These are phyloP conservation scores for Colletotrichum sp. DNA, from an alignment of 2,329 filamentous ascomycete species.

Conservation along the genomic window DNA sequence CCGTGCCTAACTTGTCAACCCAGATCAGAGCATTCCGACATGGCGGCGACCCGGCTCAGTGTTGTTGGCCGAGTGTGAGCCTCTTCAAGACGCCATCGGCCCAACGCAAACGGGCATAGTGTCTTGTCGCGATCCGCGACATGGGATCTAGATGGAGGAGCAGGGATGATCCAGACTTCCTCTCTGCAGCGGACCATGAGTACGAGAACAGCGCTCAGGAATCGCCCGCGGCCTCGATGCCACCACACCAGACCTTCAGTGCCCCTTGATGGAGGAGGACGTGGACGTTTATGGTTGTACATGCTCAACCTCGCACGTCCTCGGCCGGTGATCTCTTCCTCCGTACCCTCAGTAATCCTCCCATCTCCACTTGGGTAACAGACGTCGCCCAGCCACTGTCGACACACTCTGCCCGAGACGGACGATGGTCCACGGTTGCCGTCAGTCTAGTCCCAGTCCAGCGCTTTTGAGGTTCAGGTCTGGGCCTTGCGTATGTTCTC, in stretches of 20 bases:
- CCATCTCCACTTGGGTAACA: slow-evolving; percentile 13
- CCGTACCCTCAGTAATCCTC: neutral
- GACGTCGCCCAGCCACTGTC: slow-evolving; percentile 10
- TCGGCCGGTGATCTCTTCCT: neutral
- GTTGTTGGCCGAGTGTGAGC: neutral
- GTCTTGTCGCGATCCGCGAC: slow-evolving; percentile 7
- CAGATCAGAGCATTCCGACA: neutral
- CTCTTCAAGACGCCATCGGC: neutral
- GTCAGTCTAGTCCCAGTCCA: slow-evolving; percentile 11
- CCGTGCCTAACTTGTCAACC: neutral
- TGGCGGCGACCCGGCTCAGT: neutral
- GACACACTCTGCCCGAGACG: slow-evolving; percentile 12
- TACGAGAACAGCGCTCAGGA: slow-evolving; percentile 4
- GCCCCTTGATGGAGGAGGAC: neutral
- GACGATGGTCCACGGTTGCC: neutral
- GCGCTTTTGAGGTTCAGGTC: neutral
- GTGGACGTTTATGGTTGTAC: neutral
- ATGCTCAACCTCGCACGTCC: slow-evolving; percentile 6
- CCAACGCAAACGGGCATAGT: slow-evolving; percentile 13
- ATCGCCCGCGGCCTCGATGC: neutral
- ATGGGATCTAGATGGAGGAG: neutral
- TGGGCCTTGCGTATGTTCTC: neutral
- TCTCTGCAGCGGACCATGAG: neutral
- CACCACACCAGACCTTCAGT: slow-evolving; percentile 2
- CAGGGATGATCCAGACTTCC: neutral